Conservation (phyloP, 495 filamentous ascomycete genomes). For the Aspergillus bridgeri region DNA sequence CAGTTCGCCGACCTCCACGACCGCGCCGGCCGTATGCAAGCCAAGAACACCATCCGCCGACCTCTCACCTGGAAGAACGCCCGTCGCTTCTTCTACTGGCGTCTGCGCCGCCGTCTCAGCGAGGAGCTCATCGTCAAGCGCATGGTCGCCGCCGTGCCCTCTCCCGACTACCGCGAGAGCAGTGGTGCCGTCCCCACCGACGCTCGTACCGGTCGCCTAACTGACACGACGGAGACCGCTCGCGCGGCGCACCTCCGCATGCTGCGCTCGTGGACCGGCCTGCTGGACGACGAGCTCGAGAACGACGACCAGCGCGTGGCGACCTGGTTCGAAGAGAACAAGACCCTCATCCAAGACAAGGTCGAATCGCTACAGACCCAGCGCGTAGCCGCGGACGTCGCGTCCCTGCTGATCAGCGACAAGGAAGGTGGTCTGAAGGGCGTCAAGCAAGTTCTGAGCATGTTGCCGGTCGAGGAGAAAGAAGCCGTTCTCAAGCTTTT, state of each 20-base stretch:
- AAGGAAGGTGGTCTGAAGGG: conserved; percentile 81
- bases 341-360: conserved; percentile 72
- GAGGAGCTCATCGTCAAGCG: conserved; percentile 93
- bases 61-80: conserved; percentile 82
- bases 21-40: conserved; percentile 94
- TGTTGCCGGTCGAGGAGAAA: conserved; percentile 82
- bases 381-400: conserved; percentile 72
- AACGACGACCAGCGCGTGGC: conserved; percentile 78
- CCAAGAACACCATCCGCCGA: conserved; percentile 88
- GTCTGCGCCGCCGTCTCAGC: conserved; percentile 91
- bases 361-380: conserved; percentile 77
- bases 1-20: conserved; percentile 98
- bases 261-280: conserved; percentile 73
- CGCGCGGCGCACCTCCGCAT: conserved; percentile 62
- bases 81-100: conserved; percentile 99
- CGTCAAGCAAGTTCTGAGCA: conserved; percentile 76
- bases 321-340: conserved; percentile 96
- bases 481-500: conserved; percentile 80
- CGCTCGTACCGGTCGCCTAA: conserved; percentile 17
- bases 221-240: conserved; percentile 35
- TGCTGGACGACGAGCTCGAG: conserved; percentile 63
- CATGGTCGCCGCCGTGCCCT: conserved; percentile 58
- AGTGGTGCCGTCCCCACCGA: conserved; percentile 34
- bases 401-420: conserved; percentile 67
- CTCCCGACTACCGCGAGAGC: conserved; percentile 26